These are phyloP conservation scores for Populus tomentosa DNA, from an alignment of 441 rosid genomes.

Conservation along the genomic window DNA sequence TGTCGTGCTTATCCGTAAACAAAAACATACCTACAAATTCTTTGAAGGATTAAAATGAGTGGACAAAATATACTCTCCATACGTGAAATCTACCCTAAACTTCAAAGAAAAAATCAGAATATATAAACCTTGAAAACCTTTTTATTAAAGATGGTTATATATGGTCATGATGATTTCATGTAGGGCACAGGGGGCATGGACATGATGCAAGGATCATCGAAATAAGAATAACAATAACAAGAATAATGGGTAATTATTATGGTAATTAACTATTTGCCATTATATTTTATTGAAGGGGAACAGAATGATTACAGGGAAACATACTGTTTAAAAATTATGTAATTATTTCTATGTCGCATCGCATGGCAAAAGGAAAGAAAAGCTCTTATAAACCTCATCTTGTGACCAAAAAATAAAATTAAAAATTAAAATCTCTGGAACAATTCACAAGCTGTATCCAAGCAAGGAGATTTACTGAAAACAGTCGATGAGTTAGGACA, in stretches of 20 bases:
- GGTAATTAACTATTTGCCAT: background rate
- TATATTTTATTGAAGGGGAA: background rate
- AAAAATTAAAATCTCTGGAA: too few relatives aligned
- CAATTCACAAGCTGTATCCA: background rate
- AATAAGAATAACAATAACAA: background rate
- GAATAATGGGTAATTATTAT: background rate
- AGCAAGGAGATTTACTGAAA: background rate
- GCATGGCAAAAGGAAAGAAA: background rate
- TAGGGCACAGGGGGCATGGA: too few relatives aligned
- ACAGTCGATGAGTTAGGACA: background rate
- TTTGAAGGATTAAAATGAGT: too few relatives aligned
- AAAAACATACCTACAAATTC: too few relatives aligned
- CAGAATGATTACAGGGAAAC: background rate
- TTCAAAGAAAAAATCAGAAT: too few relatives aligned
- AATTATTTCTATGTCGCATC: background rate
- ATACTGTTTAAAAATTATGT: background rate
- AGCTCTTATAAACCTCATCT: too few relatives aligned
- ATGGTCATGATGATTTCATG: too few relatives aligned
- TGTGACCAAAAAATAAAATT: background rate
- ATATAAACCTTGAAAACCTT: background rate
- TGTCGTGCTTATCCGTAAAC: background rate
- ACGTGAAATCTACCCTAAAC: background rate
- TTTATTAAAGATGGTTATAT: too few relatives aligned
- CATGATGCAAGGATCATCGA: background rate
- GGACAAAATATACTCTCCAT: background rate